These are phyloP conservation scores for Suillus hirtellus DNA, from an alignment of 768 basidiomycete genomes.

Conservation along the genomic window DNA sequence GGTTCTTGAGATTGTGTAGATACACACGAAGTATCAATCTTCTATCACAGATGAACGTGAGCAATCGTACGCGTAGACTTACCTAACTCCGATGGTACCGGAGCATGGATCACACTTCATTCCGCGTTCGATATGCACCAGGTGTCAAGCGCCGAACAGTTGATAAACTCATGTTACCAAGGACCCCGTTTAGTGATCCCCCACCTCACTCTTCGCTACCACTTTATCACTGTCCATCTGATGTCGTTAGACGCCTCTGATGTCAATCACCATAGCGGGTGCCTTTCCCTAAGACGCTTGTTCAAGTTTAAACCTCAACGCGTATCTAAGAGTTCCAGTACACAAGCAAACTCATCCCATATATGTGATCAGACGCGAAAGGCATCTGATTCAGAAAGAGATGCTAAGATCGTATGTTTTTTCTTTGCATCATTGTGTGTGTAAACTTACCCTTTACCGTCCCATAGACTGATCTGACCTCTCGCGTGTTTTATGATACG, in stretches of 20 bases:
- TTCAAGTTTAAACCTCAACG: conserved; percentile 11
- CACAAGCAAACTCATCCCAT: not conserved
- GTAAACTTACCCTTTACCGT: conserved; percentile 4
- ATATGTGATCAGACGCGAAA: not conserved
- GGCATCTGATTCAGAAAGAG: not conserved
- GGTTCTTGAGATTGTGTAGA: conserved; percentile 12
- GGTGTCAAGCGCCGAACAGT: conserved; percentile 22
- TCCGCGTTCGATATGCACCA: conserved; percentile 19
- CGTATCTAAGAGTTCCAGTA: not conserved
- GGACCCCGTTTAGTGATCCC: conserved; percentile 12
- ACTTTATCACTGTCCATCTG: conserved; percentile 10
- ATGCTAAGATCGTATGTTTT: not conserved
- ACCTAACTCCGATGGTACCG: conserved; percentile 29
- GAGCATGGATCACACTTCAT: conserved; percentile 30
- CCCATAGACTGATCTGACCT: conserved; percentile 14
- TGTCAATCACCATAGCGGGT: conserved; percentile 22
- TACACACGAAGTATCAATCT: conserved; percentile 13
- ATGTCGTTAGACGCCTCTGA: conserved; percentile 30
- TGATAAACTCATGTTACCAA: conserved; percentile 34
- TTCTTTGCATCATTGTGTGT: not conserved
- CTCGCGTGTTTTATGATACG: conserved; percentile 37
- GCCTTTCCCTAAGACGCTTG: conserved; percentile 24
- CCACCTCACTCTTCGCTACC: conserved; percentile 13
- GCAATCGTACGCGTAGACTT: conserved; percentile 11
- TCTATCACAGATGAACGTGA: conserved; percentile 16